Evolutionary conservation across 257 asterid species (phyloP), one percentile per base, ranked within the genome.

Genomic region (Prunella vulgaris): DNA sequence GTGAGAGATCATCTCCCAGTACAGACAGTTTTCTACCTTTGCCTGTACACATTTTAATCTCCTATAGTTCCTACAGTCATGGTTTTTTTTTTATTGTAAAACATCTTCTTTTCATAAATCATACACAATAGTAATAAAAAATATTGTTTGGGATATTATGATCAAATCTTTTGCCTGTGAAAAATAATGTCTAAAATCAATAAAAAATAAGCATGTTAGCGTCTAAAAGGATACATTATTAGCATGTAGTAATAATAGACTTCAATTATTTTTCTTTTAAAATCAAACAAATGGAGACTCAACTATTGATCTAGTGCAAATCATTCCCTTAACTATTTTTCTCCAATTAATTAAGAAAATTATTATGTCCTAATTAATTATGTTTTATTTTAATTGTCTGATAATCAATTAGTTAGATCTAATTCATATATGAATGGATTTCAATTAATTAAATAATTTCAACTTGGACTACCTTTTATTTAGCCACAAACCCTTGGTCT

Each of bases 21-120:
- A 52, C 76, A 18, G 69, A 61, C 60, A 46, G 10, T 63, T 72
- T 72, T 63, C 66, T 44, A 42, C 71, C 56, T 67, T 27, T 2
- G 66, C 38, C 53, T 66, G 59, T 68, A 51, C 28, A 60, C 37
- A 22, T 7, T 51, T 51, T 60, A 13, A 20, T 49, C 63, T 66
- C 71, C 37, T 20, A 33, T 13, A 17, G 0, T 48, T 15, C 37
- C 35, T 48, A 37, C 4, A 25, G 21, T 15, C 14, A 17, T 20
- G n/a, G 4, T 1, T 46, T 49, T 30, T 3, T 21, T 9, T n/a
- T n/a, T n/a, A n/a, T 1, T 68, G 53, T 30, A 18, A 25, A 27
- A 3, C 52, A 56, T 56, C 28, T 51, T 54, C 7, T 22, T 64
- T 64, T 64, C 20, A 57, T 18, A 14, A n/a, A n/a, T 22, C 62